Evolutionary conservation across 108 stramenopile species (phyloP).

Genomic region (Cafeteria roenbergensis): DNA sequence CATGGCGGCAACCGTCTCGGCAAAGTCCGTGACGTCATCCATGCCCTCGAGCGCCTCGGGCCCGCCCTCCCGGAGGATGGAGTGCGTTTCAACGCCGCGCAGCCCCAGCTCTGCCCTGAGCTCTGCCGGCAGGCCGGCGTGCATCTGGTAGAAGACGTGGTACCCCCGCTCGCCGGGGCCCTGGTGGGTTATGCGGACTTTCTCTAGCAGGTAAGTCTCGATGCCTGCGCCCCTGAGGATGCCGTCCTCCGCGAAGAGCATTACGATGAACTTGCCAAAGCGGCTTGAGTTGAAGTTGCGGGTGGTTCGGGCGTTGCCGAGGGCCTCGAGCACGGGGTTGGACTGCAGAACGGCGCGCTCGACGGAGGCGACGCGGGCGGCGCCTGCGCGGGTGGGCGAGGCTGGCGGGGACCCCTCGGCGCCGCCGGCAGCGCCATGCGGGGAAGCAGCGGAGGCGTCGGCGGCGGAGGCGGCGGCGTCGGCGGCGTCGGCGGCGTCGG

Average conservation of each 20-base stretch:
- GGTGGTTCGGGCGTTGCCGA: conserved; percentile 9
- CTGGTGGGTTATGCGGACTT: conserved; percentile 27
- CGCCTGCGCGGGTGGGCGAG: too few species aligned
- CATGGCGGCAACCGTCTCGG: conserved; percentile 11
- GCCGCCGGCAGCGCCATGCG: background rate
- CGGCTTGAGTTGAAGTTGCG: conserved; percentile 21
- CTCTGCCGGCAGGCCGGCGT: background rate
- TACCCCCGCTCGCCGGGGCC: background rate
- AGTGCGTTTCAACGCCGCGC: background rate
- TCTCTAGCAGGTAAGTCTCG: conserved; percentile 48
- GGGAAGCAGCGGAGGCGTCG: background rate
- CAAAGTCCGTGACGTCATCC: conserved; percentile 7
- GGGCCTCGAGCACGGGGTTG: conserved; percentile 8
- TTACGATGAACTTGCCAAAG: conserved; percentile 23
- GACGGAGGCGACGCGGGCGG: too few species aligned
- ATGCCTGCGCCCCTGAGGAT: conserved; percentile 20
- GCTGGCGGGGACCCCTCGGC: too few species aligned
- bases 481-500: conserved; percentile 8
- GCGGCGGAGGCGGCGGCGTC: background rate
- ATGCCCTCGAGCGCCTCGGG: background rate
- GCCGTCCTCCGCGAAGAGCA: conserved; percentile 11
- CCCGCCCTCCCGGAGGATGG: background rate
- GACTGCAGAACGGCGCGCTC: conserved; percentile 3
- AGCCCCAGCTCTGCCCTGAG: background rate
- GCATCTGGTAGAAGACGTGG: background rate